phyloP scores from a whole-genome alignment of 306 rosid genomes.

The Lithocarpus polystachyus region DNA sequence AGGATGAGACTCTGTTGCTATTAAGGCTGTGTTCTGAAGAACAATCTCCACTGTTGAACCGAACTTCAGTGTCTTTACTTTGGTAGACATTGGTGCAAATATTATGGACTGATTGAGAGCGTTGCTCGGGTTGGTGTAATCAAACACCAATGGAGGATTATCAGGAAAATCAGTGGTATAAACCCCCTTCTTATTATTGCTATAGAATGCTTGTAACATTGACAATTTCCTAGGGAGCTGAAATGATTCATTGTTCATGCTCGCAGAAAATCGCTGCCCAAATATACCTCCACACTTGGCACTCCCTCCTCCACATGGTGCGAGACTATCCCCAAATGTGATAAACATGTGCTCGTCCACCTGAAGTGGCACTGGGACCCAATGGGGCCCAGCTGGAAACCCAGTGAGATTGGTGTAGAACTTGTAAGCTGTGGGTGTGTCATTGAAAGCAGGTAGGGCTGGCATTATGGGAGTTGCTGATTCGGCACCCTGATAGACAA shows the following conservation, averaged over 20 bases:
- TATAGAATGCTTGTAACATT: constrained; percentile 44
- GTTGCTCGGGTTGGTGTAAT: constrained; percentile 29
- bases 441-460: constrained; percentile 21
- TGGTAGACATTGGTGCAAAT: constrained; percentile 50
- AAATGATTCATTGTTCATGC: constrained; percentile 76
- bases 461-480: constrained; percentile 42
- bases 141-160: constrained; percentile 30
- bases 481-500: constrained; percentile 28
- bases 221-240: constrained; percentile 34
- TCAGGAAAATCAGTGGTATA: constrained; percentile 53
- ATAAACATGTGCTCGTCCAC: constrained; percentile 57
- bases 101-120: background rate
- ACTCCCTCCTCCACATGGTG: constrained; percentile 10
- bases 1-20: constrained; percentile 45
- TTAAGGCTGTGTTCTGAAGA: constrained; percentile 43
- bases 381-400: constrained; percentile 40
- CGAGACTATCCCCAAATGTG: constrained; percentile 33
- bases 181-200: constrained; percentile 17
- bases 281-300: constrained; percentile 32
- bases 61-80: constrained; percentile 51
- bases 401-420: constrained; percentile 42
- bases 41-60: constrained; percentile 56
- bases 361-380: constrained; percentile 41
- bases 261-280: constrained; percentile 29
- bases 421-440: constrained; percentile 49